A percentile compares a stretch with the other conserved stretches of the same genome.
Evolutionary conservation across 2,329 filamentous ascomycete species (phyloP).

Genomic region (Alternaria ethzedia): DNA sequence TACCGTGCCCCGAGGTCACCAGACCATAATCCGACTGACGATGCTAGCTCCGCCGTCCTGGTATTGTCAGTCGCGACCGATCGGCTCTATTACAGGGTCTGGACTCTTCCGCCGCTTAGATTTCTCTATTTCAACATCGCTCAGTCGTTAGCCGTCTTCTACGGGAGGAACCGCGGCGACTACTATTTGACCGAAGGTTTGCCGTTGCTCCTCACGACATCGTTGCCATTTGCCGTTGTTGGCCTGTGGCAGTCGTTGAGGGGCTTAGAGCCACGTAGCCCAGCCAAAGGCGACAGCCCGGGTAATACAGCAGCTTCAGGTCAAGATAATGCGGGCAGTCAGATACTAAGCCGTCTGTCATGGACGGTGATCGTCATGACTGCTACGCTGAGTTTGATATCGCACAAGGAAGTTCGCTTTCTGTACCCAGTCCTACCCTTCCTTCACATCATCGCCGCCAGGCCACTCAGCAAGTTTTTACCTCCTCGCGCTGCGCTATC

Average conservation of each 20-base stretch:
- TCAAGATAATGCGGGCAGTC: constrained; percentile 12
- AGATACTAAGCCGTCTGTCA: constrained; percentile 36
- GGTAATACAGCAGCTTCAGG: neutral
- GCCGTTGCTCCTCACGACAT: constrained; percentile 83
- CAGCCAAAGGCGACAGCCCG: neutral
- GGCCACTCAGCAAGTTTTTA: constrained; percentile 71
- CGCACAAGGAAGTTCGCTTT: constrained; percentile 97
- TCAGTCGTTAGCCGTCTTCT: constrained; percentile 88
- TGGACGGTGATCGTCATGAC: constrained; percentile 63
- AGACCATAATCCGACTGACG: constrained; percentile 27
- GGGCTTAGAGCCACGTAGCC: constrained; percentile 27
- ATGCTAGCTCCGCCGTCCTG: constrained; percentile 62
- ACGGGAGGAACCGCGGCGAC: constrained; percentile 87
- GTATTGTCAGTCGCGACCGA: constrained; percentile 71
- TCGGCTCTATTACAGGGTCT: constrained; percentile 78
- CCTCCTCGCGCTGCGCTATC: constrained; percentile 29
- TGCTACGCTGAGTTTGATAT: constrained; percentile 74
- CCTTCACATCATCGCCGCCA: constrained; percentile 81
- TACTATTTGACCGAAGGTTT: constrained; percentile 93
- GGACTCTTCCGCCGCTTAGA: constrained; percentile 86
- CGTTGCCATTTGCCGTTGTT: constrained; percentile 74
- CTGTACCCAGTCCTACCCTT: constrained; percentile 89
- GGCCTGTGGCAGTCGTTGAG: constrained; percentile 63
- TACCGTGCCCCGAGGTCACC: constrained; percentile 13
- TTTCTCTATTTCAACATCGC: constrained; percentile 92